These are phyloP conservation scores for Mycena sanguinolenta DNA, from an alignment of 768 basidiomycete genomes.

Conservation along the genomic window DNA sequence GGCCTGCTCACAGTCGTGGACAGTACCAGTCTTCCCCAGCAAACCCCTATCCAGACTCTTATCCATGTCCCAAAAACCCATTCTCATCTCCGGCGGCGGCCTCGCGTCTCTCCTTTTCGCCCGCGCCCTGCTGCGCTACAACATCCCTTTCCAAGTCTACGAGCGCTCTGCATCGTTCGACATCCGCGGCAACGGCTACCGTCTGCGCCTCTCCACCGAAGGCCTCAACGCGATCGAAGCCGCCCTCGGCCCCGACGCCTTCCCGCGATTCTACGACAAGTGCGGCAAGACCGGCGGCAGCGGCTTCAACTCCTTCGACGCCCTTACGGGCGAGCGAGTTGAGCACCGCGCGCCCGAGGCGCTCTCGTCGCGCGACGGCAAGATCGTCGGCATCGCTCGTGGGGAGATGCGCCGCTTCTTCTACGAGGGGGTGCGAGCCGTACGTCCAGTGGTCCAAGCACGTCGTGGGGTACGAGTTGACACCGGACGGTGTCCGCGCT, in stretches of 20 bases:
- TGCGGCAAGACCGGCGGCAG: conserved; percentile 8
- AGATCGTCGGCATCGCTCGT: conserved; percentile 5
- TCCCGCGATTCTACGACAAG: conserved; percentile 5
- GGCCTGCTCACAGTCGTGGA: too few species aligned
- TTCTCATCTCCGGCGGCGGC: conserved; percentile 5
- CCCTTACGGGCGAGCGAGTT: not conserved
- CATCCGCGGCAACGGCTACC: not conserved
- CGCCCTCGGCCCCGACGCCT: not conserved
- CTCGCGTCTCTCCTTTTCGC: not conserved
- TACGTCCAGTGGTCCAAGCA: not conserved
- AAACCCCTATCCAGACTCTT: too few species aligned
- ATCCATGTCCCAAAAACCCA: not conserved
- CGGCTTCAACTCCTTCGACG: not conserved
- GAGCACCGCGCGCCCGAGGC: not conserved
- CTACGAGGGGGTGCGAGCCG: not conserved
- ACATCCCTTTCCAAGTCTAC: not conserved
- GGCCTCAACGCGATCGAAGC: not conserved
- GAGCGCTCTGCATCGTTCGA: not conserved
- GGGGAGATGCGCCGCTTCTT: conserved; percentile 1
- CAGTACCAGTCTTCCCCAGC: too few species aligned
- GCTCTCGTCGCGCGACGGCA: not conserved
- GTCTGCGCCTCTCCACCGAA: conserved; percentile 1
- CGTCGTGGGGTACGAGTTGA: conserved; percentile 7
- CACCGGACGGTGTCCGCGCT: conserved; percentile 1
- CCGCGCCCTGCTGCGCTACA: not conserved